Percentiles rank a stretch among this genome's conserved stretches.
Evolutionary conservation across 2,329 filamentous ascomycete species (phyloP).

Genomic region (Didymella arachidicola): DNA sequence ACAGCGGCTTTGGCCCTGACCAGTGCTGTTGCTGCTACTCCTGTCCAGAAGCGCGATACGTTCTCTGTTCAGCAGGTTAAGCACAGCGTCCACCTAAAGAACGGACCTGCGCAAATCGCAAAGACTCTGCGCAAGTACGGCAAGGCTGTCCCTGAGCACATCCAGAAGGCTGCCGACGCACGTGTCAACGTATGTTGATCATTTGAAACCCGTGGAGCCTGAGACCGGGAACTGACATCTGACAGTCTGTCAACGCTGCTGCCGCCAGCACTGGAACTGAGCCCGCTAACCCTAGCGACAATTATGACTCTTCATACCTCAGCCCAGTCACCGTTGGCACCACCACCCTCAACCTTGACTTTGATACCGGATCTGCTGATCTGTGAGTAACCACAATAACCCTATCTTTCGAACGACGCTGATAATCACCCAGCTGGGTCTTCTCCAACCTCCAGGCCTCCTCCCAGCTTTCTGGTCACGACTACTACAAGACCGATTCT

Average conservation of each 20-base stretch:
- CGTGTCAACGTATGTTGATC: conserved; percentile 28
- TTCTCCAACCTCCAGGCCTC: conserved; percentile 67
- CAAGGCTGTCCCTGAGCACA: conserved; percentile 38
- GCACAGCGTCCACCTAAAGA: conserved; percentile 44
- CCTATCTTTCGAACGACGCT: conserved; percentile 10
- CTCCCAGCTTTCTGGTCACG: conserved; percentile 62
- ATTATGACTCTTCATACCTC: conserved; percentile 45
- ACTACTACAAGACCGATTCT: conserved; percentile 62
- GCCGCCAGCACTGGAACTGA: conserved; percentile 43
- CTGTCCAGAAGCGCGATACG: conserved; percentile 40
- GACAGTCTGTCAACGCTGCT: conserved; percentile 18
- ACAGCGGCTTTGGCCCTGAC: conserved; percentile 44
- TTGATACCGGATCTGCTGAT: conserved; percentile 75
- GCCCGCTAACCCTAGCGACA: conserved; percentile 52
- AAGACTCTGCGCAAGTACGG: conserved; percentile 53
- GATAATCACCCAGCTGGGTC: conserved; percentile 63
- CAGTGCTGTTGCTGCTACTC: conserved; percentile 37
- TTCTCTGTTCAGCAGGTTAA: conserved; percentile 46
- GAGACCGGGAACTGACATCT: background rate
- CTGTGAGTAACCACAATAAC: conserved; percentile 60
- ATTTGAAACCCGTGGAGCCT: background rate
- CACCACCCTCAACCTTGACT: conserved; percentile 70
- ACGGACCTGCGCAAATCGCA: conserved; percentile 49
- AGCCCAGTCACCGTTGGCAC: conserved; percentile 68
- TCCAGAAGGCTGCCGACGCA: conserved; percentile 45